Evolutionary conservation across 2,329 filamentous ascomycete genomes (phyloP).

Genomic region (Cyanodermella asteris): DNA sequence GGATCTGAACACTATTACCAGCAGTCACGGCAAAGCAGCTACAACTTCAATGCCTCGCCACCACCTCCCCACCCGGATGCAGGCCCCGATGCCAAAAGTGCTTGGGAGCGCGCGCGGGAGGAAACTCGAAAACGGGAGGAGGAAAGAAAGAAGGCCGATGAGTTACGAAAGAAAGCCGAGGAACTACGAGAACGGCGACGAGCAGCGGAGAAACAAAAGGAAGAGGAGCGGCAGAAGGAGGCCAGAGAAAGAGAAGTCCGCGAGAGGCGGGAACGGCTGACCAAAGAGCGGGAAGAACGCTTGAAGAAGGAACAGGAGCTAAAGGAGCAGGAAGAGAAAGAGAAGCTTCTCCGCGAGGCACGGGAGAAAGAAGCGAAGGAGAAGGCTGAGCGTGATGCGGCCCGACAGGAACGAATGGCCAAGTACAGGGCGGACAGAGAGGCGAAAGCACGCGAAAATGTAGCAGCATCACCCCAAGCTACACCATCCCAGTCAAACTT

Average conservation of each 20-base stretch:
- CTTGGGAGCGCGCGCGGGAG: slow-evolving; percentile 8
- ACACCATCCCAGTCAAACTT: slow-evolving; percentile 9
- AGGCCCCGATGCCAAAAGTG: slow-evolving; percentile 4
- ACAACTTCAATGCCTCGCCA: no score
- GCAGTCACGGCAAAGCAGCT: no score
- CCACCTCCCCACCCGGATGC: neutral
- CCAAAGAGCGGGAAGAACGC: slow-evolving; percentile 9
- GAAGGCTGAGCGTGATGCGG: slow-evolving; percentile 11
- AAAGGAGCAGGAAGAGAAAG: slow-evolving; percentile 17
- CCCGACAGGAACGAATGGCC: slow-evolving; percentile 11
- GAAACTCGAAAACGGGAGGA: slow-evolving; percentile 8
- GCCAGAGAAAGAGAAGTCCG: slow-evolving; percentile 16
- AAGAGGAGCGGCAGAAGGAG: slow-evolving; percentile 8
- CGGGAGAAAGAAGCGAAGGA: slow-evolving; percentile 12
- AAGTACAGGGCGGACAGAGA: slow-evolving; percentile 7
- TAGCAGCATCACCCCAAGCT: slow-evolving; percentile 12
- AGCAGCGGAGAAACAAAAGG: slow-evolving; percentile 11
- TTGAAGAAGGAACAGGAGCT: slow-evolving; percentile 15
- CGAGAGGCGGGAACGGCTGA: slow-evolving; percentile 15
- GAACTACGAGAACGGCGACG: no score
- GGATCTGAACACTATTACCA: no score
- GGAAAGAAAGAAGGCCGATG: slow-evolving; percentile 6
- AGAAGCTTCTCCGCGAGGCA: slow-evolving; percentile 17
- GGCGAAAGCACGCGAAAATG: slow-evolving; percentile 13
- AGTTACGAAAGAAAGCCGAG: slow-evolving; percentile 15